phyloP scores from a whole-genome alignment of 495 filamentous ascomycete genomes.

The Lepidopterella palustris region DNA sequence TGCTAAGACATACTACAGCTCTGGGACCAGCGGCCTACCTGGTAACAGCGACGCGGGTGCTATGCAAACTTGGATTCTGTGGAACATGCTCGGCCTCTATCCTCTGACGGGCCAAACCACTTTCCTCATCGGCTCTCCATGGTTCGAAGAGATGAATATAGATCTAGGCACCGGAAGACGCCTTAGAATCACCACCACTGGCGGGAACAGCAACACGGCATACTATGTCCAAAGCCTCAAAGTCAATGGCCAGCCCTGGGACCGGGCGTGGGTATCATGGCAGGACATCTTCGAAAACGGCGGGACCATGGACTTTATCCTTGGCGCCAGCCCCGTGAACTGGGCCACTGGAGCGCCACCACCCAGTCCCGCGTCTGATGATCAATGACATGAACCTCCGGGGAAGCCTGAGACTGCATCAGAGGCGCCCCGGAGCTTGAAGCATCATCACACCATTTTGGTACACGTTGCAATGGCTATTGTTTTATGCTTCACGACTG shows the following conservation, averaged over 20 bases:
- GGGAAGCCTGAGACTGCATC: neutral
- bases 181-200: constrained; percentile 50
- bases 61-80: constrained; percentile 63
- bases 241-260: constrained; percentile 38
- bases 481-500: neutral
- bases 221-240: constrained; percentile 28
- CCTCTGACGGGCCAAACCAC: constrained; percentile 59
- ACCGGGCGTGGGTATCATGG: constrained; percentile 57
- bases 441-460: neutral
- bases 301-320: constrained; percentile 55
- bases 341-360: constrained; percentile 57
- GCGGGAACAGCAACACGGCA: constrained; percentile 33
- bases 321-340: constrained; percentile 45
- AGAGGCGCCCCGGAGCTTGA: neutral
- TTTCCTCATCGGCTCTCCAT: constrained; percentile 58
- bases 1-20: constrained; percentile 49
- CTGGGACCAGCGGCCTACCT: constrained; percentile 46
- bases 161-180: constrained; percentile 48
- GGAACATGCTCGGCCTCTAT: constrained; percentile 66
- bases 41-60: constrained; percentile 65
- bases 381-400: constrained; percentile 5
- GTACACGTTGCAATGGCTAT: neutral
- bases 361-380: constrained; percentile 48
- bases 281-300: constrained; percentile 57
- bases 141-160: constrained; percentile 55